Evolutionary conservation across 164 flowering plant genomes (phyloP), one percentile per base, ranked within the genome.

Genomic region (Vitis cinerea): DNA sequence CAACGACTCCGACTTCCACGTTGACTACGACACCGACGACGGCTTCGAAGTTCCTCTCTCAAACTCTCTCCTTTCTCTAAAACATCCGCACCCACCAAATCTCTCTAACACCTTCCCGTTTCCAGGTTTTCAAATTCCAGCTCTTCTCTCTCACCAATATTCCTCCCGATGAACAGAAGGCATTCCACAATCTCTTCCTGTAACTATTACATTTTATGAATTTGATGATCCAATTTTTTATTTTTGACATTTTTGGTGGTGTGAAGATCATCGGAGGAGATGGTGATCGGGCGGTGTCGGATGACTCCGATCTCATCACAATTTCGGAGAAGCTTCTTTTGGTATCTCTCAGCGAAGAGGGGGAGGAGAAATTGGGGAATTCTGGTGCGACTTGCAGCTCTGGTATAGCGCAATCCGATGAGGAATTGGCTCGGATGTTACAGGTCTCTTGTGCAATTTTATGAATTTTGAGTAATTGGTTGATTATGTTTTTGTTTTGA

Each of bases 141-240:
- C 87, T 95, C 55, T 95, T 87, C 85, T 95, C 98, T 50, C 87
- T 95, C 74, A 91, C 98, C 23, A 85, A 89, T 55, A 47, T 95
- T 52, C 92, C 88, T 51, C 99, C 99, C 3, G 90, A 92, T 8
- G 83, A 88, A 9, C 99, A 92, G 71, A 86, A 88, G 95, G 99
- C 89, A 8, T 8, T 15, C 5, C 55, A 2, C n/a, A 48, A 9
- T 8, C 3, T 66, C 44, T 29, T 49, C 74, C 37, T 60, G 37
- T 65, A n/a, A 66, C 5, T 19, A 13, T 59, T 11, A 47, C 9
- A 57, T 56, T 60, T 9, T 3, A 13, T 15, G 60, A 57, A 15
- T 9, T 57, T 57, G 60, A 16, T 37, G 4, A 37, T 37, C 44
- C 44, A 37, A 37, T 3, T 37, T 3, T 37, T 37, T 3, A 37